phyloP scores from a whole-genome alignment of 2,329 filamentous ascomycete species.

The Canariomyces notabilis region DNA sequence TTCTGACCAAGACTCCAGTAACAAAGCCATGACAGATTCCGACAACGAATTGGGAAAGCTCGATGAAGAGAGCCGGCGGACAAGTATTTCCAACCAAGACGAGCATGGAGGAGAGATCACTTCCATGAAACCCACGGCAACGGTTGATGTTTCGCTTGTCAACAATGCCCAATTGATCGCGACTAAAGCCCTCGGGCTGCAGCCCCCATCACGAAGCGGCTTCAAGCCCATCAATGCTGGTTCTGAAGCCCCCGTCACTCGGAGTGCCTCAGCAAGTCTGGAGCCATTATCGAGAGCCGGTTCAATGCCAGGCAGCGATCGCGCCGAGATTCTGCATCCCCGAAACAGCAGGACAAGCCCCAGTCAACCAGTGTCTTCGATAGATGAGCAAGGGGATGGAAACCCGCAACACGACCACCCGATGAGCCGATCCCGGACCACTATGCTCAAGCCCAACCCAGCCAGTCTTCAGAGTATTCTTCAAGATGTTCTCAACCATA shows the following conservation, averaged over 20 bases:
- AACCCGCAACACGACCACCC: background rate
- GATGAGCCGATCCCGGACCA: background rate
- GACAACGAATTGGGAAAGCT: slow-evolving; percentile 15
- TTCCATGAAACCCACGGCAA: background rate
- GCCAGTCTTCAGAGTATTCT: slow-evolving; percentile 22
- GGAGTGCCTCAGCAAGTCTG: slow-evolving; percentile 4
- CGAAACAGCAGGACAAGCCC: slow-evolving; percentile 12
- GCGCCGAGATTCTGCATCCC: slow-evolving; percentile 21
- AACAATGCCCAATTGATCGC: slow-evolving; percentile 16
- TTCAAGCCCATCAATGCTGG: slow-evolving; percentile 10
- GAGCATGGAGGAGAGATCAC: background rate
- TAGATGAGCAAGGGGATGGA: slow-evolving; percentile 5
- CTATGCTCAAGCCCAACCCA: slow-evolving; percentile 13
- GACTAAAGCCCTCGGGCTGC: slow-evolving; percentile 13
- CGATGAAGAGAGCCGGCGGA: slow-evolving; percentile 17
- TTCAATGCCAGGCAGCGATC: slow-evolving; percentile 5
- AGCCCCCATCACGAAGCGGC: slow-evolving; percentile 2
- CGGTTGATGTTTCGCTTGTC: background rate
- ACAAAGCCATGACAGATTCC: slow-evolving; percentile 5
- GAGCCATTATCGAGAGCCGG: slow-evolving; percentile 11
- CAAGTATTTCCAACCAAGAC: slow-evolving; percentile 14
- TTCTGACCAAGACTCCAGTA: slow-evolving; percentile 12
- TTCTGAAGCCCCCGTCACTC: background rate
- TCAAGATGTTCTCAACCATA: slow-evolving; percentile 3
- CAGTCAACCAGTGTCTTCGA: slow-evolving; percentile 5